Evolutionary conservation across 73 alveolate genomes (phyloP).

Genomic region (Paramecium sonneborni): DNA sequence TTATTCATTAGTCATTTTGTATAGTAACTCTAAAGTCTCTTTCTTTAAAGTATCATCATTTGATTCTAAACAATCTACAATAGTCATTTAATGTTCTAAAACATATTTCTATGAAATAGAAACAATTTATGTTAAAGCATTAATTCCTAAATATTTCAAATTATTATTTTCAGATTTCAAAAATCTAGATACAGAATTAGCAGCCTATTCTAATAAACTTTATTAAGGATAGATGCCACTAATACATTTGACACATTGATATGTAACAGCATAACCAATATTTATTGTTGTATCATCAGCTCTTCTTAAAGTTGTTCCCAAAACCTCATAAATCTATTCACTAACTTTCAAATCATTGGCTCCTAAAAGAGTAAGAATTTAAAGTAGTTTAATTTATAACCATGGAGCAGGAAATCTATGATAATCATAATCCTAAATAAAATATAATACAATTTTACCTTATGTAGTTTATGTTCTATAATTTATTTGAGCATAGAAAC

Average conservation of each 20-base stretch:
- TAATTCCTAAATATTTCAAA: slow-evolving; percentile 95
- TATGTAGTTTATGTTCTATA: slow-evolving; percentile 91
- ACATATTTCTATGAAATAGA: slow-evolving; percentile 69
- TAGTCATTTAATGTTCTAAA: slow-evolving; percentile 90
- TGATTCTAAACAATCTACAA: slow-evolving; percentile 98
- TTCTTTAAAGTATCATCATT: slow-evolving; percentile 96
- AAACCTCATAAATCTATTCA: slow-evolving; percentile 95
- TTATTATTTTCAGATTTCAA: slow-evolving; percentile 89
- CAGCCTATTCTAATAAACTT: slow-evolving; percentile 89
- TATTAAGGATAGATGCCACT: slow-evolving; percentile 88
- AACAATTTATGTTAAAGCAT: slow-evolving; percentile 92
- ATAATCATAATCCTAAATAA: slow-evolving; percentile 87
- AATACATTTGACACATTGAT: slow-evolving; percentile 95
- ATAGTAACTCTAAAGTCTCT: slow-evolving; percentile 94
- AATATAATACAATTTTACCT: slow-evolving; percentile 21
- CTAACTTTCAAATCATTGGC: slow-evolving; percentile 91
- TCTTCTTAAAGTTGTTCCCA: slow-evolving; percentile 90
- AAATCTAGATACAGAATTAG: slow-evolving; percentile 91
- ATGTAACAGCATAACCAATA: slow-evolving; percentile 96
- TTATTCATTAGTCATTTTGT: slow-evolving; percentile 95
- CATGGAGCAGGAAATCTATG: slow-evolving; percentile 99
- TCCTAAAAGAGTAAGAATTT: slow-evolving; percentile 88
- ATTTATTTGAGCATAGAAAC: slow-evolving; percentile 86
- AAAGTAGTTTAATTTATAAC: slow-evolving; percentile 92
- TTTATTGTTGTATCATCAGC: slow-evolving; percentile 97